Base-by-base conservation (phyloP, 73 alveolate genomes). In the Breviolum minutum region DNA sequence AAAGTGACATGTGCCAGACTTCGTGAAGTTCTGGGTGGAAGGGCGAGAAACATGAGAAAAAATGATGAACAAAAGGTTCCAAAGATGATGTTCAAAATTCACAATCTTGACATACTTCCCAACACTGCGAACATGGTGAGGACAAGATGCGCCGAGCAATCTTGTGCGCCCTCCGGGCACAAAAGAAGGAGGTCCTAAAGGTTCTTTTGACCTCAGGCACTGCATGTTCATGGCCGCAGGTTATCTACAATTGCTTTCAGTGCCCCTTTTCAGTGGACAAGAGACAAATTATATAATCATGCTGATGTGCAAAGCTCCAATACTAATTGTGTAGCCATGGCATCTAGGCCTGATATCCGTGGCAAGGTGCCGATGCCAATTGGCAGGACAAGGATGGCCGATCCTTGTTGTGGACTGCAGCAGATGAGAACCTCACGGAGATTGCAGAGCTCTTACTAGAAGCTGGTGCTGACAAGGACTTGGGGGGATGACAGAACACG, bases 391-490 rank as follows among this genome's bases (percentile, higher is more conserved):
- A 48, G 17, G 30, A 80, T 32, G 88, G 88, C 27, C 14, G 20
- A 12, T 16, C 88, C 16, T 29, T 29, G 29, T 66, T 80, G 17
- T 80, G 88, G 88, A 14, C 27, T 11, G 88, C 88, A 40, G 88
- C 88, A 40, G 88, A 80, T 29, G 32, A 32, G 16, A 66, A 66
- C 81, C 26, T 17, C 13, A 20, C 3, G 63, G 64, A 80, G 30
- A 16, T 48, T 30, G 86, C 86, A 30, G 19, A 80, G 32, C 13
- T 80, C 32, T 27, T 80, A 30, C 32, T 80, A n/a, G 88, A 80
- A 40, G 68, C 29, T 17, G 68, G 30, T 17, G 88, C 88, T 80
- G 68, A 80, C 88, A 80, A 80, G 88, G 88, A 77, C 19, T 12
- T 30, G 30, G 8, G 4, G 14, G 83, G 9, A 60, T 17, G 54